These are phyloP conservation scores for Arabidopsis suecica DNA, from an alignment of 345 rosid species.

Conservation along the genomic window DNA sequence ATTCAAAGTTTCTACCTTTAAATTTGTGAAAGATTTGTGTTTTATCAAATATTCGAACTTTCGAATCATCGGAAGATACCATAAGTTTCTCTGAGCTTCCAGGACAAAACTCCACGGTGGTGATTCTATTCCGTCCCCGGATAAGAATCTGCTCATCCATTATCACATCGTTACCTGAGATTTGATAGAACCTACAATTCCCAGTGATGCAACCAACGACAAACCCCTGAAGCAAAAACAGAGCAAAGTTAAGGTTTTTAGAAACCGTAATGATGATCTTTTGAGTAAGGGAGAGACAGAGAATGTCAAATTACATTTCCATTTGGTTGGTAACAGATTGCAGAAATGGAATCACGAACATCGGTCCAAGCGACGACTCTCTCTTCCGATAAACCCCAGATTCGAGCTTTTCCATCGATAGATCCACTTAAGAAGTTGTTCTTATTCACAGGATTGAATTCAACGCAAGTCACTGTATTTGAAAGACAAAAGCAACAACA, in stretches of 20 bases:
- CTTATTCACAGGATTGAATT: conserved; percentile 75
- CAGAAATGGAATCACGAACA: conserved; percentile 67
- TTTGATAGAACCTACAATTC: conserved; percentile 70
- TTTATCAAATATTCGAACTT: conserved; percentile 66
- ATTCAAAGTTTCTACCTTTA: conserved; percentile 55
- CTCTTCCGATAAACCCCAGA: conserved; percentile 75
- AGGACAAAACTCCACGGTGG: conserved; percentile 67
- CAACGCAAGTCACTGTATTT: conserved; percentile 83
- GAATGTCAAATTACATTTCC: conserved; percentile 62
- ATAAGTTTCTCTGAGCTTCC: conserved; percentile 59
- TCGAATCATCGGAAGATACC: conserved; percentile 84
- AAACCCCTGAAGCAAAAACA: conserved; percentile 61
- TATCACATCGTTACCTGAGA: conserved; percentile 61
- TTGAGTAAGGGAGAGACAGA: background rate
- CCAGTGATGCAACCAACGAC: conserved; percentile 74
- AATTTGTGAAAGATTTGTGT: conserved; percentile 61
- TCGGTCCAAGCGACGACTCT: conserved; percentile 86
- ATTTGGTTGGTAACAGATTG: conserved; percentile 72
- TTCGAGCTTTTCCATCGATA: conserved; percentile 90
- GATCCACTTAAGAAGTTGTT: conserved; percentile 85
- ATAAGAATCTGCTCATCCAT: conserved; percentile 57
- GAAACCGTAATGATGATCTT: background rate
- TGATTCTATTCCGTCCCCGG: conserved; percentile 64
- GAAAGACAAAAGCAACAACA: too few relatives aligned
- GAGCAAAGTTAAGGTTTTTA: conserved; percentile 9